Evolutionary conservation across 305 asterid species (phyloP).

Genomic region (Fraxinus paxiana): DNA sequence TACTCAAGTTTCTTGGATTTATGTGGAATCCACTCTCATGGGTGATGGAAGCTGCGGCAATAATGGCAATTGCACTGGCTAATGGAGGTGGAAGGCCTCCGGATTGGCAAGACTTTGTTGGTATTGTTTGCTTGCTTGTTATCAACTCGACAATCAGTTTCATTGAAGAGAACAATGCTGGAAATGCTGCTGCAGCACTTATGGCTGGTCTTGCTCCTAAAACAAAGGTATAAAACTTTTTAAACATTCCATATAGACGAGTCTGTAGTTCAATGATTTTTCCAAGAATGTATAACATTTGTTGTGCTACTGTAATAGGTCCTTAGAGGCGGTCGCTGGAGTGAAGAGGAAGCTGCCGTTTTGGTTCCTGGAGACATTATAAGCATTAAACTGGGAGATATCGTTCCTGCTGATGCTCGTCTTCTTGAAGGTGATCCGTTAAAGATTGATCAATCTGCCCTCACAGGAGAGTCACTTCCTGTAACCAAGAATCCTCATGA

Average conservation of each 20-base stretch:
- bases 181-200: constrained; percentile 59
- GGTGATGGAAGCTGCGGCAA: constrained; percentile 63
- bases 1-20: constrained; percentile 47
- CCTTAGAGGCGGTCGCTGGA: constrained; percentile 50
- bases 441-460: constrained; percentile 49
- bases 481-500: constrained; percentile 50
- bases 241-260: not conserved
- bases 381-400: constrained; percentile 53
- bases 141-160: constrained; percentile 56
- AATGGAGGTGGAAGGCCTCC: constrained; percentile 50
- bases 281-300: not conserved
- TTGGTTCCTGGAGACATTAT: constrained; percentile 56
- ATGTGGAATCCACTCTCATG: constrained; percentile 61
- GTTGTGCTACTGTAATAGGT: constrained; percentile 27
- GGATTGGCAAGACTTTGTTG: constrained; percentile 59
- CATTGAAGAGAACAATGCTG: constrained; percentile 55
- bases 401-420: constrained; percentile 55
- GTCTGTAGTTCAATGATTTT: not conserved
- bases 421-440: constrained; percentile 55
- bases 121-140: constrained; percentile 44
- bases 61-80: constrained; percentile 53
- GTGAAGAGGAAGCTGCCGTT: constrained; percentile 56
- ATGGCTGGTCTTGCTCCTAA: constrained; percentile 67
- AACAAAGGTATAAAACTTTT: constrained; percentile 38
- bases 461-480: constrained; percentile 53